Evolutionary conservation across 1,139 yeast genomes (phyloP), one percentile per base, ranked within the genome.

Genomic region (Yamadazyma buinensis): DNA sequence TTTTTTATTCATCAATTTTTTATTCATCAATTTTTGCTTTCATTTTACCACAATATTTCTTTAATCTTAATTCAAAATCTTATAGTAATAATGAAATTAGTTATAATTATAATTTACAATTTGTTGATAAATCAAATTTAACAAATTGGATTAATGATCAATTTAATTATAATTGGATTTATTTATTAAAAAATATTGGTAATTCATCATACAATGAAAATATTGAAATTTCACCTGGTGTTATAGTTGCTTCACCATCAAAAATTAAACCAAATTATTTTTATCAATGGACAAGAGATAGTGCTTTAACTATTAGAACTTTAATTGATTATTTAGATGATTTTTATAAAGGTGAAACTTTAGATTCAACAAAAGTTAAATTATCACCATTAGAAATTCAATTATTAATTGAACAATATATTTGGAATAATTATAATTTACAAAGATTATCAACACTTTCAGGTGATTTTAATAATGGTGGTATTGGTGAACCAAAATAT

Each of bases 401-500:
- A 22, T 28, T 36, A 18, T 52, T 69, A 1, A 66, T 85, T 14
- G 81, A 77, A 43, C 67, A 74, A 29, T 88, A 85, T 50, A 67
- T 88, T 31, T 67, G 66, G 37, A 78, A 79, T 41, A 71, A 80
- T 23, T 66, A 67, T 37, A 47, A 57, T 25, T 59, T 87, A 36
- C 97, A 90, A 57, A 64, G 90, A 38, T 56, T 73, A 2, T 62
- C 68, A 30, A 90, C 87, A 52, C 76, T 73, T 24, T 79, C 88
- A 13, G 97, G 97, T 0, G 54, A 60, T 1, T 80, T 80, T 52
- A 64, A 62, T 28, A 69, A 65, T 36, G 39, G 42, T 1, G 88
- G 88, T 3, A 66, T 90, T 24, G 97, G 97, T 1, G 97, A 90
- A 53, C 97, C 97, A 4, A 90, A 90, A 54, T 88, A 84, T 50